Conservation (phyloP, 805 yeast species). For the Kuraishia hungarica region DNA sequence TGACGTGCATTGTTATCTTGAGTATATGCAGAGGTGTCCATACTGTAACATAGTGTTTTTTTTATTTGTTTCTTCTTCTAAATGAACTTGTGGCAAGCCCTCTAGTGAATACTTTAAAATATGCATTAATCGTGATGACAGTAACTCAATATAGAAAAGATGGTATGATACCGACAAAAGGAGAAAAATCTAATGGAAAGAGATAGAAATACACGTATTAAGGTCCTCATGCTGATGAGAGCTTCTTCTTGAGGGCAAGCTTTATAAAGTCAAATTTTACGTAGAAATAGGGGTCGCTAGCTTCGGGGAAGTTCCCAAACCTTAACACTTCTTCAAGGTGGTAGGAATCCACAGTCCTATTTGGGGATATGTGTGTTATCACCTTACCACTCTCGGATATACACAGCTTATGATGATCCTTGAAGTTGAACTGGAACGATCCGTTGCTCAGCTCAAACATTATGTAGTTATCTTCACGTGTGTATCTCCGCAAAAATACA, state of each 20-base stretch:
- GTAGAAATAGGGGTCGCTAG: slow-evolving; percentile 36
- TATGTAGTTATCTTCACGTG: slow-evolving; percentile 70
- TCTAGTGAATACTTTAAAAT: not conserved
- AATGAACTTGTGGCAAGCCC: not conserved
- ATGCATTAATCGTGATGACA: slow-evolving; percentile 5
- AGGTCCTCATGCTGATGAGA: slow-evolving; percentile 3
- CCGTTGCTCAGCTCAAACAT: slow-evolving; percentile 94
- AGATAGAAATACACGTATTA: not conserved
- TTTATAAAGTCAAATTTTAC: slow-evolving; percentile 51
- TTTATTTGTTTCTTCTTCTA: not conserved
- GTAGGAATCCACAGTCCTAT: slow-evolving; percentile 60
- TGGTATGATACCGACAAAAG: slow-evolving; percentile 11
- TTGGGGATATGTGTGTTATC: slow-evolving; percentile 76
- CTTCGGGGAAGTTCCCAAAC: slow-evolving; percentile 29
- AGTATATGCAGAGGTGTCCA: not conserved
- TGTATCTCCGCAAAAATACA: slow-evolving; percentile 74
- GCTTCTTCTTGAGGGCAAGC: slow-evolving; percentile 46
- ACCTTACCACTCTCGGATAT: slow-evolving; percentile 68
- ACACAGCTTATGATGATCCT: slow-evolving; percentile 87
- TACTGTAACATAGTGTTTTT: not conserved
- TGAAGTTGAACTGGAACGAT: slow-evolving; percentile 87
- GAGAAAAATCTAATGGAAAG: not conserved
- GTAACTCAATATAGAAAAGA: slow-evolving; percentile 12
- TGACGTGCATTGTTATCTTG: not conserved
- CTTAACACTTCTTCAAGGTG: slow-evolving; percentile 41